Percentiles rank a stretch among this genome's conserved stretches.
phyloP scores from a whole-genome alignment of 148 eudicot genomes.

The Rhododendron molle region DNA sequence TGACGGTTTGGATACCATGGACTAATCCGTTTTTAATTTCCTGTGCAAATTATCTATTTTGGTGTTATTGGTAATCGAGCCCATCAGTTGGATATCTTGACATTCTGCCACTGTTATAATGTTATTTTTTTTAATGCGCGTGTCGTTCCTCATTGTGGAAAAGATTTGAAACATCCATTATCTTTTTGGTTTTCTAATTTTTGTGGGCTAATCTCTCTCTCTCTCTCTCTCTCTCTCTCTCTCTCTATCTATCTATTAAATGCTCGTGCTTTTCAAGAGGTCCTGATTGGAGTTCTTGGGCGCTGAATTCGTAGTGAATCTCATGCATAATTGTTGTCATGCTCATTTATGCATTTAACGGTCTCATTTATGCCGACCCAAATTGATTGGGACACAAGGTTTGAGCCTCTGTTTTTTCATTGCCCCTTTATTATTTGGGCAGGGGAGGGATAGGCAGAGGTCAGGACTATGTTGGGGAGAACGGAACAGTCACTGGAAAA shows the following conservation, averaged over 20 bases:
- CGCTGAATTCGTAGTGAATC: not conserved
- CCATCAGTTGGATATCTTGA: not conserved
- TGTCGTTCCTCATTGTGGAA: not conserved
- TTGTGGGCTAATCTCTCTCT: not conserved
- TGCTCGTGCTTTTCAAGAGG: not conserved
- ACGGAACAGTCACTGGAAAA: constrained; percentile 89
- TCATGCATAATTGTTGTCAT: not conserved
- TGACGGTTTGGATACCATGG: not conserved
- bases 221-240: not conserved
- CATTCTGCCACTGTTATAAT: not conserved
- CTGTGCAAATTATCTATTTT: not conserved
- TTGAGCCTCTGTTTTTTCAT: not conserved
- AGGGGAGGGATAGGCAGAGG: constrained; percentile 85
- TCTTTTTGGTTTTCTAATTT: not conserved
- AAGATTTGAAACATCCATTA: not conserved
- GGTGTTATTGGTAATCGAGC: not conserved
- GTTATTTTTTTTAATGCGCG: not conserved
- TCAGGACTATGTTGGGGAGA: constrained; percentile 69
- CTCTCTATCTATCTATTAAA: not conserved
- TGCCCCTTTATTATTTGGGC: constrained; percentile 15
- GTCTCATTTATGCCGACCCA: not conserved
- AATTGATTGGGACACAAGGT: not conserved
- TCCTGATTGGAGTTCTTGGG: not conserved
- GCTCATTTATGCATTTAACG: not conserved
- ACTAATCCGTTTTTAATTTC: not conserved